These are phyloP conservation scores for Sporothrix pseudoabietina DNA, from an alignment of 2,329 filamentous ascomycete species.

Conservation along the genomic window DNA sequence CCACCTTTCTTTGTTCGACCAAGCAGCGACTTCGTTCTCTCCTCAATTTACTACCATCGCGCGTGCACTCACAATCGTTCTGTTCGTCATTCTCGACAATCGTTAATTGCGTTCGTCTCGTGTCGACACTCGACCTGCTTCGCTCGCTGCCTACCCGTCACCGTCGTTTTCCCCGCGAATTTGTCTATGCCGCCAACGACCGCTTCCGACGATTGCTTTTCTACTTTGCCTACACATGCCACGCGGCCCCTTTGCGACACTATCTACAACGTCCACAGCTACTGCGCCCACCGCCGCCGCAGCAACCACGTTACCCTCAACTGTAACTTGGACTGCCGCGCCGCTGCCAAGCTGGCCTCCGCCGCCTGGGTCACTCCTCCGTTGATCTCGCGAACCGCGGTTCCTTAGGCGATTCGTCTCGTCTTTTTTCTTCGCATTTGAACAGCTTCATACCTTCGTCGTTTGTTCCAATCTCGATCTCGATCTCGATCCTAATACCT, in stretches of 20 bases:
- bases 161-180: background rate
- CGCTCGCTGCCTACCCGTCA: background rate
- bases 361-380: conserved; percentile 11
- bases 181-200: conserved; percentile 27
- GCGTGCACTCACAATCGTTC: background rate
- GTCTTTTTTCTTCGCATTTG: background rate
- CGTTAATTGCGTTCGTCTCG: background rate
- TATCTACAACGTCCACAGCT: background rate
- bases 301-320: background rate
- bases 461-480: background rate
- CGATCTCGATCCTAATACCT: background rate
- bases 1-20: background rate
- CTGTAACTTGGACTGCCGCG: background rate
- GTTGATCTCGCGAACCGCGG: conserved; percentile 12
- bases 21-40: conserved; percentile 5
- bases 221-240: conserved; percentile 8
- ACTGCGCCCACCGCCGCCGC: background rate
- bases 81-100: background rate
- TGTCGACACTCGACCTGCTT: background rate
- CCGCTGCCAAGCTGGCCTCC: conserved; percentile 24
- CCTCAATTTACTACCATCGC: background rate
- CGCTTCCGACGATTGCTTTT: conserved; percentile 4
- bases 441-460: background rate
- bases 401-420: background rate
- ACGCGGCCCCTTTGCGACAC: conserved; percentile 22